Evolutionary conservation across 768 basidiomycete species (phyloP).

Genomic region (Suillus bovinus): DNA sequence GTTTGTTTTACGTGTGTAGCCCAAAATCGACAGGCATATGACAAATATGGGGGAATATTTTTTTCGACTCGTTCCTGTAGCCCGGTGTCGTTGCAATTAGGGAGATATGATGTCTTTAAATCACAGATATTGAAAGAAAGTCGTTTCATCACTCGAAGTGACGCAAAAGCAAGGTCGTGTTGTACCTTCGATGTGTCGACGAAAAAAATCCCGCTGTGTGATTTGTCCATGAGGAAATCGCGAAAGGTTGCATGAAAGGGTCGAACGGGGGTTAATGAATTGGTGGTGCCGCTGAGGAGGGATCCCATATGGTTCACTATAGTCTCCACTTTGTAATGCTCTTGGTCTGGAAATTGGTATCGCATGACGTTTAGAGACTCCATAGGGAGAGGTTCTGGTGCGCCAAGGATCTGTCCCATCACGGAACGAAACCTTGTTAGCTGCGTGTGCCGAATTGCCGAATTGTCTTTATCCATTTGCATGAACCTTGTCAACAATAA

Average conservation of each 20-base stretch:
- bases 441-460: background rate
- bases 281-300: slow-evolving; percentile 13
- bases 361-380: slow-evolving; percentile 6
- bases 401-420: slow-evolving; percentile 2
- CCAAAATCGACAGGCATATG: slow-evolving; percentile 17
- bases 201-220: slow-evolving; percentile 16
- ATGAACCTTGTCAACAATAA: slow-evolving; percentile 9
- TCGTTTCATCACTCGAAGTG: slow-evolving; percentile 29
- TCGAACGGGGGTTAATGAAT: slow-evolving; percentile 10
- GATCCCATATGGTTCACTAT: slow-evolving; percentile 11
- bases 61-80: background rate
- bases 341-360: background rate
- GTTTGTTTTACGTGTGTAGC: slow-evolving; percentile 7
- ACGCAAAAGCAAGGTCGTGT: slow-evolving; percentile 20
- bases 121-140: slow-evolving; percentile 39
- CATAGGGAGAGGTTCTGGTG: slow-evolving; percentile 9
- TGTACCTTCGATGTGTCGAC: slow-evolving; percentile 17
- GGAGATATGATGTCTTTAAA: slow-evolving; percentile 30
- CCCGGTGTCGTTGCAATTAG: slow-evolving; percentile 25
- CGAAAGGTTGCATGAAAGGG: slow-evolving; percentile 29
- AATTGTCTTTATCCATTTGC: background rate
- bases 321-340: slow-evolving; percentile 7
- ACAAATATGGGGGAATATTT: slow-evolving; percentile 8
- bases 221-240: slow-evolving; percentile 24
- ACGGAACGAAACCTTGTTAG: slow-evolving; percentile 5